Conservation (phyloP, 495 filamentous ascomycete genomes). For the Tirmania nivea region DNA sequence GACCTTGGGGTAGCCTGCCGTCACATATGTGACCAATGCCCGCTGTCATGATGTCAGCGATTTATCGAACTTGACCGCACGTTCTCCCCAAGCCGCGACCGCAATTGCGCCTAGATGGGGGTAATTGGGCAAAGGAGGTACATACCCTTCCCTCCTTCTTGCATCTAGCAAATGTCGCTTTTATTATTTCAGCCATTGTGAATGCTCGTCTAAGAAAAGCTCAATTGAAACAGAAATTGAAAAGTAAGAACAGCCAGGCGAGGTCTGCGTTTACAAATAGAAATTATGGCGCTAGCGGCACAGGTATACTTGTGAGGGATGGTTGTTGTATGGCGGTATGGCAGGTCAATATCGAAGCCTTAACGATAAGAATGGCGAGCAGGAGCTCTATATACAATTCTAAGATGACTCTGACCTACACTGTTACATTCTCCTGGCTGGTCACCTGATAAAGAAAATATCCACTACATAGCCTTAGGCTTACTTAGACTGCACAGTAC, state of each 20-base stretch:
- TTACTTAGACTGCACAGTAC: too few relatives aligned
- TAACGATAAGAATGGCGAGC: too few relatives aligned
- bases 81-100: not conserved
- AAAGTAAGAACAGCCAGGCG: not conserved
- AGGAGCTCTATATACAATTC: too few relatives aligned
- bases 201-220: not conserved
- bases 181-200: constrained; percentile 44
- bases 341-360: too few relatives aligned
- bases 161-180: constrained; percentile 69
- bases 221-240: not conserved
- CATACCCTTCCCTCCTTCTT: constrained; percentile 48
- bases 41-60: constrained; percentile 24
- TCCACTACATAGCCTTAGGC: too few relatives aligned
- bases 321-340: too few relatives aligned
- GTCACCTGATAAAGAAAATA: too few relatives aligned
- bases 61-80: not conserved
- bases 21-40: constrained; percentile 88
- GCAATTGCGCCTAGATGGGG: constrained; percentile 15
- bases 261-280: too few relatives aligned
- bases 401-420: too few relatives aligned
- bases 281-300: too few relatives aligned
- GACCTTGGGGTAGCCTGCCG: constrained; percentile 74
- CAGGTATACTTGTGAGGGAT: too few relatives aligned
- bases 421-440: too few relatives aligned
- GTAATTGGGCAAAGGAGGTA: constrained; percentile 3